Evolutionary conservation across 2,329 filamentous ascomycete genomes (phyloP), one percentile per base, ranked within the genome.

Genomic region (Fusarium falciforme): DNA sequence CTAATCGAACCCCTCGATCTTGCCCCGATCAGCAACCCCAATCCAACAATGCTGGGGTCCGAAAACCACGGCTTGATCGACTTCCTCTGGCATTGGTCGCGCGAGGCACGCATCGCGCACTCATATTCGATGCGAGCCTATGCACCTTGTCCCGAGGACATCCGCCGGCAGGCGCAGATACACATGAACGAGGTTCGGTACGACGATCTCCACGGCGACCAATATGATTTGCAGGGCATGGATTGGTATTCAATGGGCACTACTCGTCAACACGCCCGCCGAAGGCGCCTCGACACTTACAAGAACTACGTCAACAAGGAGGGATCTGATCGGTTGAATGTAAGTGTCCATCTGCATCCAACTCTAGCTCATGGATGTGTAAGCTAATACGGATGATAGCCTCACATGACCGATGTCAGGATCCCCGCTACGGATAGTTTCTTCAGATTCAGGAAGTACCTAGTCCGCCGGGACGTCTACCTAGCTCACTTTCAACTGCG

Each of bases 401-500:
- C 58, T 72, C 72, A 68, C 25, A 65, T 73, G 59, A 57, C 69
- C 17, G 79, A 80, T 31, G 63, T 62, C 14, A 72, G 75, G 33
- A 78, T 88, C 6, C 82, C 83, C 0, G 79, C 82, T 14, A 80
- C 76, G 1, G 85, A 87, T 20, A 87, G 82, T 73, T 91, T 87
- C 77, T 91, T 91, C 77, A 85, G 86, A 60, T 93, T 92, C 77
- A 85, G 85, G 44, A 85, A 83, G 42, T 90, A 91, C 85, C 84
- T 88, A 69, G 83, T 92, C 47, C 84, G 86, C 54, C 84, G 83
- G 22, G 84, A 90, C 60, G 83, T 90, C 27, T 84, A 86, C 69
- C 80, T 92, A 20, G 84, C 89, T n/a, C 91, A 93, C 80, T 93
- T 92, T 70, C 91, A 93, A 77, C 83, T 93, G 14, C 89, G 91